Base-by-base conservation (phyloP, 768 basidiomycete genomes). In the Hirschioporus abietinus region DNA sequence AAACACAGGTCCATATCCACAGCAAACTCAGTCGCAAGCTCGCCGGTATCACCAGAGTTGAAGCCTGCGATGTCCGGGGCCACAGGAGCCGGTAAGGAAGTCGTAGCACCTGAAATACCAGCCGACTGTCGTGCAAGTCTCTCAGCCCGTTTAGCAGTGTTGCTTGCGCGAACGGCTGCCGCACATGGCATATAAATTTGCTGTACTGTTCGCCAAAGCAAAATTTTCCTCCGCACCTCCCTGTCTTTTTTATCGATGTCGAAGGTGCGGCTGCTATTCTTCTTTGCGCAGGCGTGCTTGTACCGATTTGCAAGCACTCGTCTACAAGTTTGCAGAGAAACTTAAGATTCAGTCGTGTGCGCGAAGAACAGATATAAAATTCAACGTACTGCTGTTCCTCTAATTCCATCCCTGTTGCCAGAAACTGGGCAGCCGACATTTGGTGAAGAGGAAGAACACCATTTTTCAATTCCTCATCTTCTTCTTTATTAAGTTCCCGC, bases 321-420 rank as follows among this genome's bases (percentile, higher is more conserved):
- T 52, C 42, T 52, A 52, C 30, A 30, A 2, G 30, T 30, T 3
- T 30, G 30, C 30, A 30, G 30, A 30, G 30, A 30, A 30, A 30
- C 4, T 30, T 30, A 30, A 8, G 8, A n/a, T n/a, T n/a, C n/a
- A n/a, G n/a, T n/a, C n/a, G n/a, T n/a, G n/a, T n/a, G n/a, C n/a
- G n/a, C n/a, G n/a, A n/a, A n/a, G 15, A 15, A 36, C 35, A 15
- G 42, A 5, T 20, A 52, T 12, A 52, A 15, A 52, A 20, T 52
- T 52, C 12, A 5, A 52, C 42, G 42, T 52, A 75, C 74, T 75
- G 74, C 25, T 70, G 63, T 4, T 74, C 71, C 60, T 74, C 71
- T 1, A 75, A 23, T 15, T 74, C 72, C 0, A 74, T 35, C 0
- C 73, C 72, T 1, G 67, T 64, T 1, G 66, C 63, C 0, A 75